Percentiles rank a stretch among this genome's conserved stretches.
Conservation (phyloP, 192 early-diverging fungal species). For the Chytriomyces sp. region DNA sequence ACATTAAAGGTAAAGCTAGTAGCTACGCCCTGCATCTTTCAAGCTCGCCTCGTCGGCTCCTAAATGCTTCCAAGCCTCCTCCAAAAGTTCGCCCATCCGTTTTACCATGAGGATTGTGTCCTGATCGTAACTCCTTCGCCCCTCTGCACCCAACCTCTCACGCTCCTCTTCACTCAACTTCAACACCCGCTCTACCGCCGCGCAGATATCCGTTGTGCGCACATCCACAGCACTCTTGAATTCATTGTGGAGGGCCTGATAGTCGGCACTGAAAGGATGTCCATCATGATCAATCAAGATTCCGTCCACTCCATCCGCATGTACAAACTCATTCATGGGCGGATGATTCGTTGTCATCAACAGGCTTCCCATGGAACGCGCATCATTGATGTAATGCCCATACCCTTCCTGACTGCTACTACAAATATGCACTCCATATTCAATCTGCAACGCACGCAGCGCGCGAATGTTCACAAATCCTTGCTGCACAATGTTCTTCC, state of each 20-base stretch:
- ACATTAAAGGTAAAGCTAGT: too few relatives aligned
- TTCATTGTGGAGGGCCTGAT: background rate
- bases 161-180: background rate
- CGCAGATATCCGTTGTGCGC: background rate
- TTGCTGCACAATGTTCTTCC: background rate
- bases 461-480: background rate
- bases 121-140: background rate
- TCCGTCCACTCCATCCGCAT: constrained; percentile 16
- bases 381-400: constrained; percentile 29
- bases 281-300: constrained; percentile 3
- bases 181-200: background rate
- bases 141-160: background rate
- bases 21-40: too few relatives aligned
- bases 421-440: constrained; percentile 4
- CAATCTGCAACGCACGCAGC: background rate
- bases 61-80: background rate
- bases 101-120: background rate
- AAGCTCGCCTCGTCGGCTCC: background rate
- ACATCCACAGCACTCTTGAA: background rate
- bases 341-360: constrained; percentile 21
- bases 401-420: background rate
- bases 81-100: background rate
- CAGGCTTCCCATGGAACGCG: constrained; percentile 7
- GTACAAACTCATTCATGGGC: constrained; percentile 30
- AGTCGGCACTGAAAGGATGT: background rate